phyloP scores from a whole-genome alignment of 2,329 filamentous ascomycete genomes.

The Coleophoma cylindrospora region DNA sequence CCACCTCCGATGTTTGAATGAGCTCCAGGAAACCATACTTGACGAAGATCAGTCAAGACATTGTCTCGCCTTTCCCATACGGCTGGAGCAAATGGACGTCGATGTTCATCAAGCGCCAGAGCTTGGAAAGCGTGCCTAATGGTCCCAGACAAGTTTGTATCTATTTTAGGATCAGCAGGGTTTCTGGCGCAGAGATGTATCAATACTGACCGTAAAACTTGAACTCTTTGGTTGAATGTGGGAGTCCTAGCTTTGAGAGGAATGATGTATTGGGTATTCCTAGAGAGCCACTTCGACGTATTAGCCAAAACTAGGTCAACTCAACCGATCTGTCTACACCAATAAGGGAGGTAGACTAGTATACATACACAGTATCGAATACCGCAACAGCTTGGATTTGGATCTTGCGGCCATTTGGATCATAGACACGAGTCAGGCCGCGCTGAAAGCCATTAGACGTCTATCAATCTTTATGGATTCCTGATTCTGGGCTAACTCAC shows the following conservation, averaged over 20 bases:
- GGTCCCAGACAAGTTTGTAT: constrained; percentile 35
- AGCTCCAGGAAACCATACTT: constrained; percentile 41
- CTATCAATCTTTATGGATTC: background rate
- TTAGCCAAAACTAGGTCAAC: constrained; percentile 9
- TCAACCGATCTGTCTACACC: constrained; percentile 32
- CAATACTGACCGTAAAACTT: constrained; percentile 27
- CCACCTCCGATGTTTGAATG: constrained; percentile 44
- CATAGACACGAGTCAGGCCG: constrained; percentile 31
- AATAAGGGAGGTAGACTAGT: constrained; percentile 23
- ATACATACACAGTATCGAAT: constrained; percentile 43
- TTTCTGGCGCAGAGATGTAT: too few relatives aligned
- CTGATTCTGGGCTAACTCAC: constrained; percentile 12
- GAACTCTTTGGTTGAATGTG: constrained; percentile 30
- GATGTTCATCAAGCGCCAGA: constrained; percentile 43
- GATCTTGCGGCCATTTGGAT: constrained; percentile 28
- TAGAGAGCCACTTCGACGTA: constrained; percentile 28
- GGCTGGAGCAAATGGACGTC: constrained; percentile 32
- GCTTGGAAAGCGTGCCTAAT: constrained; percentile 45
- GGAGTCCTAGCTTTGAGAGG: constrained; percentile 25
- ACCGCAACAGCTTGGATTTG: constrained; percentile 41
- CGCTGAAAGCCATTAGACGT: constrained; percentile 14
- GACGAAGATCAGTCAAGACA: constrained; percentile 20
- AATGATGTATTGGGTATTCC: constrained; percentile 38
- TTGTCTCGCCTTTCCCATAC: constrained; percentile 28
- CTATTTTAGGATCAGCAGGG: too few relatives aligned